These are phyloP conservation scores for Botrytis pseudocinerea DNA, from an alignment of 2,329 filamentous ascomycete species.

Conservation along the genomic window DNA sequence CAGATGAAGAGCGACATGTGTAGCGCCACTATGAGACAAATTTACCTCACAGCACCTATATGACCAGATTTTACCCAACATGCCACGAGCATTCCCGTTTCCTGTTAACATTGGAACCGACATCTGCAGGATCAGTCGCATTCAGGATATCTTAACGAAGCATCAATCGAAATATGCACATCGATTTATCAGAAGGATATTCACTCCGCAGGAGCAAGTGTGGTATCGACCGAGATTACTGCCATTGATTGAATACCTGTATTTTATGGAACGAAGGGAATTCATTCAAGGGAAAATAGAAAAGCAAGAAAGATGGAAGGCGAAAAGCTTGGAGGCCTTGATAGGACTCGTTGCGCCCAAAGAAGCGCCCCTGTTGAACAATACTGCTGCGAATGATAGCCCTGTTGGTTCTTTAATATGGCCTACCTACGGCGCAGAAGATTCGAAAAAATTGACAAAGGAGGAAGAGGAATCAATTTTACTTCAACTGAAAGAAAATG, in stretches of 20 bases:
- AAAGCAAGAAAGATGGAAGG: conserved; percentile 6
- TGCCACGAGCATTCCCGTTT: conserved; percentile 57
- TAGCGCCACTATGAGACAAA: conserved; percentile 6
- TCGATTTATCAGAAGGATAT: conserved; percentile 27
- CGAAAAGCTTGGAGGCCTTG: conserved; percentile 12
- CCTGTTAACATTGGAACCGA: conserved; percentile 74
- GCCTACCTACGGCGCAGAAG: not conserved
- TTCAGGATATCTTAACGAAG: conserved; percentile 42
- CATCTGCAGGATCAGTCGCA: conserved; percentile 69
- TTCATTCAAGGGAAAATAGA: conserved; percentile 2
- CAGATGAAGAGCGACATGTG: not conserved
- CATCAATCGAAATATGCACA: conserved; percentile 1
- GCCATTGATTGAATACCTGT: conserved; percentile 6
- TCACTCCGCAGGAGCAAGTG: conserved; percentile 22
- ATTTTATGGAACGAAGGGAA: conserved; percentile 8
- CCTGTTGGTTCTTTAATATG: conserved; percentile 11
- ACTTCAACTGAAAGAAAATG: conserved; percentile 4
- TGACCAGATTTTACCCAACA: conserved; percentile 11
- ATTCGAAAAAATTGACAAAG: conserved; percentile 4
- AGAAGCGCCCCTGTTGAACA: not conserved
- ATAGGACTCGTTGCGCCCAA: conserved; percentile 1
- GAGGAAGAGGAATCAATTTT: conserved; percentile 14
- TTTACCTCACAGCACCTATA: conserved; percentile 9
- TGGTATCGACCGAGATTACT: conserved; percentile 8
- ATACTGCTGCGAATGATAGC: not conserved